Conservation (phyloP, 1,284 basidiomycete species). For the Naganishia sp. region DNA sequence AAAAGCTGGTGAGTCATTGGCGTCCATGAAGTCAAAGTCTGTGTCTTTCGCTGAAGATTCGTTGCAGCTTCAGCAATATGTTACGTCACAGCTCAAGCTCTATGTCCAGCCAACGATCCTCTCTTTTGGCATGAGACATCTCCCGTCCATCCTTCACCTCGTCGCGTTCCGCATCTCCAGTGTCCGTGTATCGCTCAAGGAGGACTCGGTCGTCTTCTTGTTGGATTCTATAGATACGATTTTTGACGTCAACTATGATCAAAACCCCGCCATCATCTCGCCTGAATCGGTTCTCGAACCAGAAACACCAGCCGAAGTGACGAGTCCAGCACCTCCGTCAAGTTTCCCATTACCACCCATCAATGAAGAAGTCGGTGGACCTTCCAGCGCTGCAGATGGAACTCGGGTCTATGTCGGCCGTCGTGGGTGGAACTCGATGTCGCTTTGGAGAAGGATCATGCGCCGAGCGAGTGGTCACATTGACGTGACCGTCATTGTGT, state of each 20-base stretch:
- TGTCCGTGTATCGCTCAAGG: background rate
- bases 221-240: constrained; percentile 7
- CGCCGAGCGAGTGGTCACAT: constrained; percentile 16
- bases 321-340: background rate
- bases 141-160: constrained; percentile 16
- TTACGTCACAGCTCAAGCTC: background rate
- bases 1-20: background rate
- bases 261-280: constrained; percentile 8
- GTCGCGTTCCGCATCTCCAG: constrained; percentile 3
- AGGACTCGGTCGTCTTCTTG: background rate
- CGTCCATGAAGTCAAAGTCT: no score
- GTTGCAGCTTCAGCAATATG: no score
- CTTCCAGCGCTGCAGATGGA: no score
- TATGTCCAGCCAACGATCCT: constrained; percentile 19
- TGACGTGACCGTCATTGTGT: constrained; percentile 8
- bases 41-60: background rate
- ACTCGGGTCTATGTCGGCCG: background rate
- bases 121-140: constrained; percentile 16
- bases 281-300: constrained; percentile 6
- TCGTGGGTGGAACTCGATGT: background rate
- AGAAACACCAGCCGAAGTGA: constrained; percentile 11
- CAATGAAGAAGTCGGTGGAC: background rate
- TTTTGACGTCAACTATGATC: constrained; percentile 16
- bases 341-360: constrained; percentile 2
- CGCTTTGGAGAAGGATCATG: constrained; percentile 19